Percentiles rank a stretch among this genome's conserved stretches.
These are phyloP conservation scores for Venustampulla echinocandica DNA, from an alignment of 495 filamentous ascomycete genomes.

Conservation along the genomic window DNA sequence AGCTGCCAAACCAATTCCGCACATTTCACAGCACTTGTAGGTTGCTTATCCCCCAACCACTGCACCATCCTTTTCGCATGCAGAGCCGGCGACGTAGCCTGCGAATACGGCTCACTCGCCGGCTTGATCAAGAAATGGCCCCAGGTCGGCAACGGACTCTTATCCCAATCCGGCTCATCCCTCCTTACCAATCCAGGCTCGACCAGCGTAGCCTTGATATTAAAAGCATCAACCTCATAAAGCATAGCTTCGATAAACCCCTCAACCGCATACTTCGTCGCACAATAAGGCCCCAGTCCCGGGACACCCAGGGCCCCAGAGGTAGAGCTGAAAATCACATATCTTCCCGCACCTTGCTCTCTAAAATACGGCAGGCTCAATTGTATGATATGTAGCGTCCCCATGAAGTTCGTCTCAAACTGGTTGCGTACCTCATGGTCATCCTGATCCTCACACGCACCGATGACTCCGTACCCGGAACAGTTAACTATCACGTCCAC, in stretches of 20 bases:
- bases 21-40: slow-evolving; percentile 83
- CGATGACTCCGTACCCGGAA: slow-evolving; percentile 87
- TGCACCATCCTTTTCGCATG: slow-evolving; percentile 92
- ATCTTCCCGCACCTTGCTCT: slow-evolving; percentile 60
- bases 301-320: slow-evolving; percentile 85
- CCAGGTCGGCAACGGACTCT: slow-evolving; percentile 61
- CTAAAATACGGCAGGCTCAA: slow-evolving; percentile 85
- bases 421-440: slow-evolving; percentile 91
- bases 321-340: slow-evolving; percentile 89
- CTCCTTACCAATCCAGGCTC: slow-evolving; percentile 81
- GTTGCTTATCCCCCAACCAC: slow-evolving; percentile 87
- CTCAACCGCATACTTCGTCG: slow-evolving; percentile 93
- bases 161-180: slow-evolving; percentile 48
- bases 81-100: slow-evolving; percentile 66
- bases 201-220: slow-evolving; percentile 85
- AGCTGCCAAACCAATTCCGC: slow-evolving; percentile 97
- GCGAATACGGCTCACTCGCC: slow-evolving; percentile 70
- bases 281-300: slow-evolving; percentile 87
- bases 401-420: slow-evolving; percentile 95
- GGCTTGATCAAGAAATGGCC: slow-evolving; percentile 89
- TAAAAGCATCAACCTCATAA: slow-evolving; percentile 87
- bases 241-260: slow-evolving; percentile 91
- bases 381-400: slow-evolving; percentile 87
- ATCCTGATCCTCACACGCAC: slow-evolving; percentile 93
- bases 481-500: slow-evolving; percentile 90